These are phyloP conservation scores for Sarcomyxa edulis DNA, from an alignment of 768 basidiomycete genomes.

Conservation along the genomic window DNA sequence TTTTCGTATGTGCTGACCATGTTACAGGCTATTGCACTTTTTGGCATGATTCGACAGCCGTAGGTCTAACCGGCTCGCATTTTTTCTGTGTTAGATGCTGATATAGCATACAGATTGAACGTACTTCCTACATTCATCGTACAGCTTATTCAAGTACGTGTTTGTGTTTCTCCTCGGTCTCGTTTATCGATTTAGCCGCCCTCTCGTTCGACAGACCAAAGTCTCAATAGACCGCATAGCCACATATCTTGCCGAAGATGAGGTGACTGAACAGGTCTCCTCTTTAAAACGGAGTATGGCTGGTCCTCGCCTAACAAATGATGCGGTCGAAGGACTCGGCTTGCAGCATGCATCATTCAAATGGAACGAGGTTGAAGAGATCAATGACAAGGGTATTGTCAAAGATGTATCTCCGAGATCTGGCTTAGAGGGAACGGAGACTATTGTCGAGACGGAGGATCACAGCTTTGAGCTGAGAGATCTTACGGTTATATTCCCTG, in stretches of 20 bases:
- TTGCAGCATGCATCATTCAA: constrained; percentile 55
- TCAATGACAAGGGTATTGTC: constrained; percentile 2
- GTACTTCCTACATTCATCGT: constrained; percentile 79
- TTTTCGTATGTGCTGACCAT: not conserved
- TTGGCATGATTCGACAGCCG: constrained; percentile 70
- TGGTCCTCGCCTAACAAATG: constrained; percentile 20
- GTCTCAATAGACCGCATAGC: constrained; percentile 67
- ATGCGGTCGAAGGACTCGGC: constrained; percentile 40
- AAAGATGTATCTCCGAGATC: constrained; percentile 7
- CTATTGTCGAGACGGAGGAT: constrained; percentile 30
- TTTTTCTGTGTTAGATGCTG: too few relatives aligned
- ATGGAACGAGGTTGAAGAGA: constrained; percentile 60
- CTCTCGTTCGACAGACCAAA: constrained; percentile 38
- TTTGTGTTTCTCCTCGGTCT: not conserved
- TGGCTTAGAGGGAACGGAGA: constrained; percentile 11
- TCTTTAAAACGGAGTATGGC: constrained; percentile 43
- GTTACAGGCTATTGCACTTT: constrained; percentile 67
- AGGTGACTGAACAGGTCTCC: constrained; percentile 64
- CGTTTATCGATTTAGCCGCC: constrained; percentile 1
- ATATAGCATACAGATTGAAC: constrained; percentile 39
- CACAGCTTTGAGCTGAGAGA: constrained; percentile 64
- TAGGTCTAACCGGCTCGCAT: not conserved
- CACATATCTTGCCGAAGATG: constrained; percentile 64
- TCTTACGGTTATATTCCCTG: constrained; percentile 65
- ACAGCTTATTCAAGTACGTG: constrained; percentile 57